Base-by-base conservation (phyloP, 139 green algal species). In the Chlorella vulgaris region DNA sequence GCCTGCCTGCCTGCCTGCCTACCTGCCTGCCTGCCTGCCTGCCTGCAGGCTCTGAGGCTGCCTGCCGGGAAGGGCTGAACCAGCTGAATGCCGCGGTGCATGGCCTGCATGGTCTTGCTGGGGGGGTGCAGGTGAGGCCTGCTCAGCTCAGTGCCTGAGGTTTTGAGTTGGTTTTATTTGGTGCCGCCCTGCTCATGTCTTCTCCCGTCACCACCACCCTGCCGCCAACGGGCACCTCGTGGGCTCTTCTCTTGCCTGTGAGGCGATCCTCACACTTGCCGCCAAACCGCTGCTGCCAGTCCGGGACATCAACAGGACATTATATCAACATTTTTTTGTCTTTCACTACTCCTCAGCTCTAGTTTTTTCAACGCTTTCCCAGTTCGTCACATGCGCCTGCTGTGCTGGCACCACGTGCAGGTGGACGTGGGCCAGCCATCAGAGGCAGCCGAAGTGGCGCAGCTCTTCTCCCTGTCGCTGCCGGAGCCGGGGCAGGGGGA, bases 101-200 rank as follows among this genome's bases (percentile, higher is more conserved):
- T 1, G 80, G 71, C 39, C 50, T 79, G 40, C 66, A 83, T n/a
- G 80, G 73, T 0, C 22, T 88, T 43, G 84, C 76, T 28, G 65
- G 70, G 22, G 83, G 79, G 1, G 28, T 83, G 43, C 75, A 83
- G 74, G 38, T 84, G 77, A 2, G 73, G n/a, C 60, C 60, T n/a
- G 3, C 5, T 3, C 60, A 33, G n/a, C 15, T n/a, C 15, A n/a
- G 28, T 67, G 60, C 29, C 5, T 29, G n/a, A n/a, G n/a, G n/a
- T n/a, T n/a, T n/a, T n/a, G n/a, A n/a, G n/a, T n/a, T n/a, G n/a
- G n/a, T n/a, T n/a, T n/a, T n/a, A n/a, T n/a, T n/a, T n/a, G n/a
- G n/a, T n/a, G n/a, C n/a, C n/a, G n/a, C n/a, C n/a, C n/a, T n/a
- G n/a, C n/a, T n/a, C n/a, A n/a, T n/a, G n/a, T n/a, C n/a, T n/a